These are phyloP conservation scores for Cyclospora cayetanensis DNA, from an alignment of 169 alveolate species.

Conservation along the genomic window DNA sequence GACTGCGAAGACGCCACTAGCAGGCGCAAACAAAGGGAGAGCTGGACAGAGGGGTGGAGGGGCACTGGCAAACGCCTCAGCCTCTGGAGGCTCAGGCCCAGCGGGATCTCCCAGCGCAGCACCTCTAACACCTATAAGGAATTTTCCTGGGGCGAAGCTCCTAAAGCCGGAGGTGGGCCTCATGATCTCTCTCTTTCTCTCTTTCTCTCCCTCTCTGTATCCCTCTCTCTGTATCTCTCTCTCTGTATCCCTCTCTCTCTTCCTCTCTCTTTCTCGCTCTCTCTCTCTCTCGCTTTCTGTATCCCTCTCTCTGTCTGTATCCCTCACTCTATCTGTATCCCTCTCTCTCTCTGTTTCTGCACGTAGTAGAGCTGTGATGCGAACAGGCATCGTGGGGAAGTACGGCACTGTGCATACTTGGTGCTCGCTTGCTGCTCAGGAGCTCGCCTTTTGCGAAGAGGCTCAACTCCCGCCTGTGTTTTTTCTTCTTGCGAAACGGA, in stretches of 20 bases:
- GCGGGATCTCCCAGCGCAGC: constrained; percentile 4
- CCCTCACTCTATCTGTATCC: neutral
- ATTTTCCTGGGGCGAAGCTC: constrained; percentile 64
- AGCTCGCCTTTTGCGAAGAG: constrained; percentile 69
- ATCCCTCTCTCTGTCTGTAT: neutral
- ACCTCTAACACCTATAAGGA: constrained; percentile 2
- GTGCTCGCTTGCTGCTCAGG: neutral
- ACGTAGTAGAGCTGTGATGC: no score
- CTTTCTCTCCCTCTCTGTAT: neutral
- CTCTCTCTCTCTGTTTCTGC: neutral
- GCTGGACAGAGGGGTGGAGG: constrained; percentile 32
- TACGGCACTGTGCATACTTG: no score
- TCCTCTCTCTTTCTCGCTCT: neutral
- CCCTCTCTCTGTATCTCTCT: neutral
- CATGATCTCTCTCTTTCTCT: neutral
- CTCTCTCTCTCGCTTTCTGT: no score
- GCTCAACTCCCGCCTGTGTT: constrained; percentile 67
- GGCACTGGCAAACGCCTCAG: neutral
- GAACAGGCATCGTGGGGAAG: no score
- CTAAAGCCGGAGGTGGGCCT: constrained; percentile 54
- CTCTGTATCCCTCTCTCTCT: neutral
- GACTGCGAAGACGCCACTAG: constrained; percentile 1
- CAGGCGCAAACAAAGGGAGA: constrained; percentile 16
- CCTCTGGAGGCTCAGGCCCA: neutral
- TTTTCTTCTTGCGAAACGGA: constrained; percentile 68